Conservation (phyloP, 2,329 filamentous ascomycete genomes). For the Paraphoma chrysanthemicola region DNA sequence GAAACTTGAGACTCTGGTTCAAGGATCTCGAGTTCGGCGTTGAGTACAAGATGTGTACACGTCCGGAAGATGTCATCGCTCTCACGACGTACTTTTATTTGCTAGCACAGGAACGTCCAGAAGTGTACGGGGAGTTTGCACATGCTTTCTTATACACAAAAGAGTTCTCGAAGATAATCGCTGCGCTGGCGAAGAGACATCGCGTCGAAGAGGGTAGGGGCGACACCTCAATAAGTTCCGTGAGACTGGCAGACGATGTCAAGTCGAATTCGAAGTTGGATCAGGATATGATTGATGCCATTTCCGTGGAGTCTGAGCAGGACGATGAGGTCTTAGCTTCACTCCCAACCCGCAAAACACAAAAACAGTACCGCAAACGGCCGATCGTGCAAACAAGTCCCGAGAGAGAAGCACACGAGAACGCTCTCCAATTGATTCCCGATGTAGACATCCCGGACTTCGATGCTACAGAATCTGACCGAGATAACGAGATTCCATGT, state of each 20-base stretch:
- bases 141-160: not conserved
- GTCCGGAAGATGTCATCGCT: not conserved
- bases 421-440: too few relatives aligned
- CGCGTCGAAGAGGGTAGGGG: not conserved
- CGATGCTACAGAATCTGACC: too few relatives aligned
- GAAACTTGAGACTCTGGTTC: not conserved
- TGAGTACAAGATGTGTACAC: not conserved
- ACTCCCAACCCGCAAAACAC: too few relatives aligned
- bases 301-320: not conserved
- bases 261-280: not conserved
- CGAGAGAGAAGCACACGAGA: too few relatives aligned
- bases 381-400: too few relatives aligned
- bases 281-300: not conserved
- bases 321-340: not conserved
- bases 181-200: not conserved
- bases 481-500: too few relatives aligned
- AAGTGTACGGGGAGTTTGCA: not conserved
- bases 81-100: not conserved
- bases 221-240: not conserved
- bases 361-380: too few relatives aligned
- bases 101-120: not conserved
- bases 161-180: not conserved
- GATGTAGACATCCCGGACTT: too few relatives aligned
- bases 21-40: not conserved
- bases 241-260: not conserved